Base-by-base conservation (phyloP, 495 filamentous ascomycete genomes). In the Extremus antarcticus region DNA sequence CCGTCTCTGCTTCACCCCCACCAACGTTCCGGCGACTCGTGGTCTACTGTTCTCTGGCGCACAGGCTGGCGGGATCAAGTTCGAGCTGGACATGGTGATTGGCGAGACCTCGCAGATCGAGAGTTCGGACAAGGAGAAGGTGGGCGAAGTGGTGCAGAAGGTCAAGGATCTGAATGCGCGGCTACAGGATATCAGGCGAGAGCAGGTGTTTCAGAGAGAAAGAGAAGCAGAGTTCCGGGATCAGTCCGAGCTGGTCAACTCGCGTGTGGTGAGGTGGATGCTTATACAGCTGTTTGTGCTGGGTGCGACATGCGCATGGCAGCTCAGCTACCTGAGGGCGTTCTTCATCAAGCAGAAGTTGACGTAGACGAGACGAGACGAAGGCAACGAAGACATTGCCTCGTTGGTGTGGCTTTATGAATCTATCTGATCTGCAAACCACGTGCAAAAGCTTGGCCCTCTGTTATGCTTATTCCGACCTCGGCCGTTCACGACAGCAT, bases 301-400 rank as follows among this genome's bases (percentile, higher is more conserved):
- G 39, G 89, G 86, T 24, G 77, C 85, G 47, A 94, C 92, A 24
- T 98, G 92, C 70, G 88, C 92, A 53, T 98, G 92, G 92, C 92
- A 98, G 71, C 77, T 98, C 29, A 94, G 88, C 13, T 90, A 97
- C 70, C 78, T 98, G 51, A 77, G 92, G 53, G 85, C 87, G 21
- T 98, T 98, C 77, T 98, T 98, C 75, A 98, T 98, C 76, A 98
- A 98, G 79, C 92, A 98, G 75, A 98, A 98, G 76, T 78, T 98
- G 65, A 97, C 92, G 46, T 92, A 60, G 56, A 21, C 35, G n/a
- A 25, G 29, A 39, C 29, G 19, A 38, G n/a, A 39, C 19, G n/a
- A n/a, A n/a, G n/a, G n/a, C n/a, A n/a, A n/a, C n/a, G n/a, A n/a
- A n/a, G n/a, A n/a, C n/a, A n/a, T n/a, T n/a, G n/a, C n/a, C n/a